A percentile compares a stretch with the other conserved stretches of the same genome.
These are phyloP conservation scores for Mangifera indica DNA, from an alignment of 345 rosid species.

Conservation along the genomic window DNA sequence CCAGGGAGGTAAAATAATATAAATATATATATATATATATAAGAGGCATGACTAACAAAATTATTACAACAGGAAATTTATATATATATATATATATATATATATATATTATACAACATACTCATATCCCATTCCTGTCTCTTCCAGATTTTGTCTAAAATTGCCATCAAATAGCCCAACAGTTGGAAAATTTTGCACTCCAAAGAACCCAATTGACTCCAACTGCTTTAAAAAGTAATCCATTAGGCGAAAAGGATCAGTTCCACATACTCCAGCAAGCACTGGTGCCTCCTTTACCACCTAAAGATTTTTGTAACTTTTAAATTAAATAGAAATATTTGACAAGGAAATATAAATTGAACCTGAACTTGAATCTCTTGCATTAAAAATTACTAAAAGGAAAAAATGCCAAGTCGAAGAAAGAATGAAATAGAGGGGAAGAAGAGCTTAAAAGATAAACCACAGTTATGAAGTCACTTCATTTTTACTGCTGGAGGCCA, in stretches of 20 bases:
- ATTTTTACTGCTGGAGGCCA: neutral
- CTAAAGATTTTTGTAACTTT: slow-evolving; percentile 35
- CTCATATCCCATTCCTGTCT: slow-evolving; percentile 98
- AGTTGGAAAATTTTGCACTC: slow-evolving; percentile 97
- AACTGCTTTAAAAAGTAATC: slow-evolving; percentile 78
- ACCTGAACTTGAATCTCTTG: neutral
- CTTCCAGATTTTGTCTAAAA: slow-evolving; percentile 92
- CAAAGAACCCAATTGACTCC: slow-evolving; percentile 80
- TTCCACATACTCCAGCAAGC: slow-evolving; percentile 95
- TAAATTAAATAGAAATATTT: neutral
- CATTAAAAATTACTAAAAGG: neutral
- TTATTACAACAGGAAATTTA: slow-evolving; percentile 7
- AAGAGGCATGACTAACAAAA: slow-evolving; percentile 8
- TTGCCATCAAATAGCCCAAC: slow-evolving; percentile 96
- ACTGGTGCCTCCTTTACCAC: slow-evolving; percentile 84
- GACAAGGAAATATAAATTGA: slow-evolving; percentile 7
- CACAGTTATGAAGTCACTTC: neutral
- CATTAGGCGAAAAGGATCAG: slow-evolving; percentile 93
- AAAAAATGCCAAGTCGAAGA: neutral
- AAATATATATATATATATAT: too few species aligned
- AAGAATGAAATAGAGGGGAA: neutral
- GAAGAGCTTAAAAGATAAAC: neutral
- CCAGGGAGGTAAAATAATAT: slow-evolving; percentile 6
- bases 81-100: neutral
- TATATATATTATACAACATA: slow-evolving; percentile 31